Conservation (phyloP, 495 filamentous ascomycete genomes). For the Penicillium macrosclerotiorum region DNA sequence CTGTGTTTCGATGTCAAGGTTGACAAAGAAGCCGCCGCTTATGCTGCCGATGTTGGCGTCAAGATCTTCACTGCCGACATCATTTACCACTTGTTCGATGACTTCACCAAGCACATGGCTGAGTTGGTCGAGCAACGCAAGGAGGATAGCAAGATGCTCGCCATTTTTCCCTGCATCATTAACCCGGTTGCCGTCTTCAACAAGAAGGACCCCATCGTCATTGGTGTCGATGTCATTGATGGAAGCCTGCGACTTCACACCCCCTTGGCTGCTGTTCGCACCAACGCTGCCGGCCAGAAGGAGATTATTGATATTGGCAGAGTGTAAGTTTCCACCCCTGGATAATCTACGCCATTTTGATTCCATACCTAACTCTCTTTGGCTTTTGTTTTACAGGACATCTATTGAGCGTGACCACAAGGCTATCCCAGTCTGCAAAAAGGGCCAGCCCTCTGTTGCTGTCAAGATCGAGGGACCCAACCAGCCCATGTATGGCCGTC, state of each 20-base stretch:
- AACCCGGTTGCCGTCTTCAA: conserved; percentile 92
- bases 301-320: conserved; percentile 82
- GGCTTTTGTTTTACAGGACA: no score
- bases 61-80: conserved; percentile 99
- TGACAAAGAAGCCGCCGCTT: conserved; percentile 89
- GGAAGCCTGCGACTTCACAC: conserved; percentile 82
- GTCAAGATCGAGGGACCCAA: conserved; percentile 96
- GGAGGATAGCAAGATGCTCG: conserved; percentile 90
- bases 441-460: conserved; percentile 92
- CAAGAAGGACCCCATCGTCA: conserved; percentile 93
- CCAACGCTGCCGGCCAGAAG: conserved; percentile 71
- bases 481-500: conserved; percentile 92
- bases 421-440: conserved; percentile 84
- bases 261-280: conserved; percentile 81
- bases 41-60: conserved; percentile 91
- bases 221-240: conserved; percentile 93
- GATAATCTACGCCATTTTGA: not conserved
- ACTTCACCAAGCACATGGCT: conserved; percentile 92
- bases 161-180: conserved; percentile 95
- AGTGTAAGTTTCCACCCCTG: conserved; percentile 95
- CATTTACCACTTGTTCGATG: conserved; percentile 97
- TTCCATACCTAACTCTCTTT: no score
- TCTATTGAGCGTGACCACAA: conserved; percentile 99
- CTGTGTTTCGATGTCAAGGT: conserved; percentile 99
- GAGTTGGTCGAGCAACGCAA: conserved; percentile 83